Evolutionary conservation across 2,329 filamentous ascomycete genomes (phyloP).

Genomic region (Colletotrichum graminicola): DNA sequence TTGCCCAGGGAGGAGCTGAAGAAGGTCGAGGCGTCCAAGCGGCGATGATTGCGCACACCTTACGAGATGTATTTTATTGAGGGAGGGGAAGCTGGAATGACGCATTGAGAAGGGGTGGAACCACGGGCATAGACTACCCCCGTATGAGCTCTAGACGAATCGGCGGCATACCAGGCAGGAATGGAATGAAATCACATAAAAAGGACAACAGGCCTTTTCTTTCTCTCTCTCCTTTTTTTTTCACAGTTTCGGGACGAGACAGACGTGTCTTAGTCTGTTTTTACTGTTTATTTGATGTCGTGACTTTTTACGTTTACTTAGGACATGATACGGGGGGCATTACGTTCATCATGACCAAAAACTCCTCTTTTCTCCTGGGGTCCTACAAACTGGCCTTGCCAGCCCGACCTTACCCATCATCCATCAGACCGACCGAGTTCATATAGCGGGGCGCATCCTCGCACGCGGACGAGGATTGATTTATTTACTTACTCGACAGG

Average conservation of each 20-base stretch:
- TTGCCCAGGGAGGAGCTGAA: slow-evolving; percentile 84
- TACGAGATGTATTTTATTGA: background rate
- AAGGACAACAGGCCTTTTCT: background rate
- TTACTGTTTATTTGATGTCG: slow-evolving; percentile 30
- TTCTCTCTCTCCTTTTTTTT: background rate
- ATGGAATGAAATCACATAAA: slow-evolving; percentile 29
- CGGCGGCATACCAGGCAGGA: slow-evolving; percentile 35
- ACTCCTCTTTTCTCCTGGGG: slow-evolving; percentile 15
- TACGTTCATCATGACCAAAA: slow-evolving; percentile 37
- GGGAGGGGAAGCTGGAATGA: slow-evolving; percentile 10
- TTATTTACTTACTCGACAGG: slow-evolving; percentile 81
- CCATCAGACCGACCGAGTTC: slow-evolving; percentile 47
- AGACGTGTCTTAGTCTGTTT: slow-evolving; percentile 1
- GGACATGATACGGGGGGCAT: slow-evolving; percentile 39
- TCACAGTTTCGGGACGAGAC: background rate
- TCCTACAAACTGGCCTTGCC: slow-evolving; percentile 54
- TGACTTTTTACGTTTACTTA: slow-evolving; percentile 22
- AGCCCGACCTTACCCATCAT: slow-evolving; percentile 50
- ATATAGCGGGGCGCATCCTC: slow-evolving; percentile 19
- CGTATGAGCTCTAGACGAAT: slow-evolving; percentile 29
- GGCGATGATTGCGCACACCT: slow-evolving; percentile 58
- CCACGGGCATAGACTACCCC: slow-evolving; percentile 35
- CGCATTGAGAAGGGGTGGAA: slow-evolving; percentile 14
- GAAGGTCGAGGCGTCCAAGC: slow-evolving; percentile 86
- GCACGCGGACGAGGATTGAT: slow-evolving; percentile 41